Conservation (phyloP, 108 stramenopile genomes). For the Fistulifera pelliculosa region DNA sequence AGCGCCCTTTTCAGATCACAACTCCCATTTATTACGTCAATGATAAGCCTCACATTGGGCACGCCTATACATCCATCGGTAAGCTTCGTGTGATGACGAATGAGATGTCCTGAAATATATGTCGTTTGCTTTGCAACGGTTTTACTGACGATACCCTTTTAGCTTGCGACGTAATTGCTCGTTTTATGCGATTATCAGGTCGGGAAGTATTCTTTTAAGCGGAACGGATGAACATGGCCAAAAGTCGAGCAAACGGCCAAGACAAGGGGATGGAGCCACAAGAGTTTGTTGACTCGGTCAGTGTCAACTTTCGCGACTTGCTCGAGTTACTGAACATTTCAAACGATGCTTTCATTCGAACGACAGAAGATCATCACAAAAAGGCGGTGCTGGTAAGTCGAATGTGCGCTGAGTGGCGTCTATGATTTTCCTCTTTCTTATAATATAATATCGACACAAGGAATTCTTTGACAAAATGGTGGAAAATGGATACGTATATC, state of each 20-base stretch:
- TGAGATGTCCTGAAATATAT: no score
- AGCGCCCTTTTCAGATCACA: slow-evolving; percentile 86
- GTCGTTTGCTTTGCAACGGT: no score
- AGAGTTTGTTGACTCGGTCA: slow-evolving; percentile 79
- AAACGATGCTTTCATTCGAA: slow-evolving; percentile 89
- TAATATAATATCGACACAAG: slow-evolving; percentile 73
- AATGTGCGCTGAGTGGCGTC: background rate
- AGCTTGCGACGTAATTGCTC: slow-evolving; percentile 92
- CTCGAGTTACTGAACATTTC: slow-evolving; percentile 67
- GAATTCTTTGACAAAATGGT: slow-evolving; percentile 21
- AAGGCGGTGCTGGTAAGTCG: slow-evolving; percentile 44
- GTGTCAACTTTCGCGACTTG: slow-evolving; percentile 70
- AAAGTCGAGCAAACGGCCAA: slow-evolving; percentile 86
- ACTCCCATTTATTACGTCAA: slow-evolving; percentile 99
- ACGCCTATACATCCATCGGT: slow-evolving; percentile 90
- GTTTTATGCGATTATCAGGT: slow-evolving; percentile 90
- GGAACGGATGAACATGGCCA: slow-evolving; percentile 99
- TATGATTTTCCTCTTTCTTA: background rate
- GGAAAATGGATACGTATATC: slow-evolving; percentile 83
- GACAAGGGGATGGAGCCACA: slow-evolving; percentile 63
- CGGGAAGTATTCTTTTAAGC: slow-evolving; percentile 87
- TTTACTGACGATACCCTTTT: background rate
- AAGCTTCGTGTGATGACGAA: background rate
- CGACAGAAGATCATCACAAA: slow-evolving; percentile 83
- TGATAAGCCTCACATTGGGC: slow-evolving; percentile 97